These are phyloP conservation scores for Arthrinium puccinioides DNA, from an alignment of 2,329 filamentous ascomycete genomes.

Conservation along the genomic window DNA sequence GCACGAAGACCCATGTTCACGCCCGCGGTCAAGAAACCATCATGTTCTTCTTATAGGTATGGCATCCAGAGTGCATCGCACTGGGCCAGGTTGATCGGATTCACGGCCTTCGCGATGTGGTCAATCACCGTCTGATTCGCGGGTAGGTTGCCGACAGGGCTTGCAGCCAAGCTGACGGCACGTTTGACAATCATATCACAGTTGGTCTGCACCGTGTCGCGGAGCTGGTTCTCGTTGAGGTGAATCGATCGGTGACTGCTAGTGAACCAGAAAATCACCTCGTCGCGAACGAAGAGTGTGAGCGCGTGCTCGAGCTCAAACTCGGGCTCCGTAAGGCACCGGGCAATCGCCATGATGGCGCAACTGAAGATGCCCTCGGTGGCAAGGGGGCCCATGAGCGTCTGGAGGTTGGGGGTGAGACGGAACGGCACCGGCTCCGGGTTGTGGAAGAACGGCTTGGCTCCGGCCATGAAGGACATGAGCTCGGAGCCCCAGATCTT, in stretches of 20 bases:
- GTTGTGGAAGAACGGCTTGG: constrained; percentile 88
- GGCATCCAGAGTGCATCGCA: constrained; percentile 97
- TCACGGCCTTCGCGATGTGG: constrained; percentile 83
- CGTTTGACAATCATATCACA: constrained; percentile 88
- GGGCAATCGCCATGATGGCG: constrained; percentile 90
- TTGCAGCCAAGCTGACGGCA: constrained; percentile 75
- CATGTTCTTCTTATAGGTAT: constrained; percentile 58
- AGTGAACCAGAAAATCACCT: constrained; percentile 97
- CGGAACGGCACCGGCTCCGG: constrained; percentile 95
- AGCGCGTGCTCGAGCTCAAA: constrained; percentile 92
- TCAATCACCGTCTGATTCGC: constrained; percentile 98
- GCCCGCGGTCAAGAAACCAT: not conserved
- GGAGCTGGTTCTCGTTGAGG: constrained; percentile 60
- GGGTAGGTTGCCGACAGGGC: constrained; percentile 72
- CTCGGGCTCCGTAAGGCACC: constrained; percentile 84
- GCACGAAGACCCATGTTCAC: no score
- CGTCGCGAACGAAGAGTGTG: constrained; percentile 89
- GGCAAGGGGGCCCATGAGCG: constrained; percentile 89
- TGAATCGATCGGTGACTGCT: constrained; percentile 57
- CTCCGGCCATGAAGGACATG: constrained; percentile 78
- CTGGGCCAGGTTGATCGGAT: constrained; percentile 79
- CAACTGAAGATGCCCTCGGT: constrained; percentile 96
- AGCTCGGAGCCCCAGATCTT: constrained; percentile 96
- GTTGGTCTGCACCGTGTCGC: constrained; percentile 77
- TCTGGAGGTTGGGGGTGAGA: constrained; percentile 91